phyloP scores from a whole-genome alignment of 352 stramenopile species.

The Blastocystis sp. region DNA sequence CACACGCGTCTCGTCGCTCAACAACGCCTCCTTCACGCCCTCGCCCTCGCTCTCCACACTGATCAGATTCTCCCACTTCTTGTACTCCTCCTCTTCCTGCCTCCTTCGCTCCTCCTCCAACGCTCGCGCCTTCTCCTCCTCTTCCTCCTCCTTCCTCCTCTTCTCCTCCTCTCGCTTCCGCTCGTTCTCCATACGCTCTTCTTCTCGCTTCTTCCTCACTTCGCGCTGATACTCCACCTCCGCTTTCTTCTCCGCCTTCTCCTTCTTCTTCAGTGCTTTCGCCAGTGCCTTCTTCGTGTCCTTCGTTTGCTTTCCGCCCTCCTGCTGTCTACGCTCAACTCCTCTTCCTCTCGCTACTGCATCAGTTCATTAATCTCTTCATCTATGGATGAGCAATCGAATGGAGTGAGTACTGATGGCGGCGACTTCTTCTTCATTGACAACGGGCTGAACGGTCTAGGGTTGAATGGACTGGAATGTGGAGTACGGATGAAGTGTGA shows the following conservation, averaged over 20 bases:
- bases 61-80: slow-evolving; percentile 59
- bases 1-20: slow-evolving; percentile 3
- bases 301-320: slow-evolving; percentile 11
- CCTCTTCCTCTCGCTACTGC: neutral
- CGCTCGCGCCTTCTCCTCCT: slow-evolving; percentile 11
- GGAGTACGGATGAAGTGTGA: neutral
- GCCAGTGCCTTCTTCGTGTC: slow-evolving; percentile 55
- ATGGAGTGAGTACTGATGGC: slow-evolving; percentile 13
- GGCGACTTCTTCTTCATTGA: slow-evolving; percentile 16
- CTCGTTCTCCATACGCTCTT: slow-evolving; percentile 38
- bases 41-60: slow-evolving; percentile 35
- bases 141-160: slow-evolving; percentile 19
- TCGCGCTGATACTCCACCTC: slow-evolving; percentile 42
- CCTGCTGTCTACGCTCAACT: slow-evolving; percentile 7
- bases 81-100: slow-evolving; percentile 55
- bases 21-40: slow-evolving; percentile 39
- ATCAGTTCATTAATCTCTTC: slow-evolving; percentile 50
- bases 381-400: neutral
- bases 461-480: neutral
- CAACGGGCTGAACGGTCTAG: slow-evolving; percentile 2
- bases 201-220: slow-evolving; percentile 43
- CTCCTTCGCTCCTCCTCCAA: slow-evolving; percentile 47
- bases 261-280: slow-evolving; percentile 65
- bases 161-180: slow-evolving; percentile 36
- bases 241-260: slow-evolving; percentile 62